phyloP scores from a whole-genome alignment of 2,329 filamentous ascomycete species.

The Conoideocrella luteorostrata region DNA sequence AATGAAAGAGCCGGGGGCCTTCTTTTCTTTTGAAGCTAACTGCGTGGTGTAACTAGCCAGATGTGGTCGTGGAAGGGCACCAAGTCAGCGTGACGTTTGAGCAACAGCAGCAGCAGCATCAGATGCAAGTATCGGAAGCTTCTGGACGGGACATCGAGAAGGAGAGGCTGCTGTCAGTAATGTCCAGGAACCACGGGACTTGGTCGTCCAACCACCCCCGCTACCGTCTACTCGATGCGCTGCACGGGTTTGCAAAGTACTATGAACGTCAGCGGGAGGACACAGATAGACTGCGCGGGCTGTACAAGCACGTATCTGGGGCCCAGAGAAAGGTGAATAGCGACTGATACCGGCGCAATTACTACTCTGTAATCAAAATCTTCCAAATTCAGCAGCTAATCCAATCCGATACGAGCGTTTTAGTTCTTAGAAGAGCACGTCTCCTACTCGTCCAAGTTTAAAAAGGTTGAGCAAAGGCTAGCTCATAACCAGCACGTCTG shows the following conservation, averaged over 20 bases:
- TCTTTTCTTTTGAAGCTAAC: too few species aligned
- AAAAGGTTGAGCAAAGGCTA: conserved; percentile 35
- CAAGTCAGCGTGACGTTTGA: conserved; percentile 21
- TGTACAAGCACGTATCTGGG: conserved; percentile 30
- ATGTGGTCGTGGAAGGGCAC: conserved; percentile 18
- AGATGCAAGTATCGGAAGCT: conserved; percentile 12
- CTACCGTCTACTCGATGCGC: conserved; percentile 32
- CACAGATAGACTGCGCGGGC: conserved; percentile 25
- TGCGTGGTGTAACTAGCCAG: too few species aligned
- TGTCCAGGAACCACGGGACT: conserved; percentile 22
- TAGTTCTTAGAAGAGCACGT: conserved; percentile 49
- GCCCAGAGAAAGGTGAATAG: conserved; percentile 26
- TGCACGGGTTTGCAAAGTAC: conserved; percentile 31
- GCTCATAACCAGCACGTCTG: conserved; percentile 39
- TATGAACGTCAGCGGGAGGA: conserved; percentile 28
- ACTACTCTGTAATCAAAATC: too few species aligned
- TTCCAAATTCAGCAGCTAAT: too few species aligned
- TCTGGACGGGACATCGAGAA: conserved; percentile 25
- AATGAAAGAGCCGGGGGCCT: too few species aligned
- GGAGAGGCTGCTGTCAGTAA: conserved; percentile 20
- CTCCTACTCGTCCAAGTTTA: conserved; percentile 50
- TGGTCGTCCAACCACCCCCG: conserved; percentile 32
- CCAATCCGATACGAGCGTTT: background rate
- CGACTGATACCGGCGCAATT: too few species aligned
- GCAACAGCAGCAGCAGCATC: too few species aligned